Conservation (phyloP, 768 basidiomycete genomes). For the Leccinum uliginosum region DNA sequence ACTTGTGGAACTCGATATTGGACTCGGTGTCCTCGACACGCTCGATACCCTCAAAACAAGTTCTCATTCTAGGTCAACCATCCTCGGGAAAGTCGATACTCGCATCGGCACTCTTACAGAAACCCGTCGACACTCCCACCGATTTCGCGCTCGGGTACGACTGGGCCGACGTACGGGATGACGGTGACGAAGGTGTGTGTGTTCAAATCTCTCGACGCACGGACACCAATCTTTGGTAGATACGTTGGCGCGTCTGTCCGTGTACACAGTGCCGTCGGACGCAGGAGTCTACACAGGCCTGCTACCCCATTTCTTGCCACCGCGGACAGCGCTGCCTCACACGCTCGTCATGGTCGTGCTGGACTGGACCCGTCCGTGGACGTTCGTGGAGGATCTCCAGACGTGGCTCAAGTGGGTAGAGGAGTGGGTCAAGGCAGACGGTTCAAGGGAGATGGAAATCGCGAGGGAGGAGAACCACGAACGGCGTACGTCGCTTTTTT, state of each 20-base stretch:
- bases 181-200: slow-evolving; percentile 89
- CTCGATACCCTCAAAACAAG: slow-evolving; percentile 81
- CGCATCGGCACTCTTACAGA: slow-evolving; percentile 67
- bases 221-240: slow-evolving; percentile 42
- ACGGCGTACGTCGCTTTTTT: slow-evolving; percentile 52
- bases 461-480: slow-evolving; percentile 78
- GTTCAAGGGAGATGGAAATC: slow-evolving; percentile 66
- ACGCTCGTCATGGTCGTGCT: slow-evolving; percentile 80
- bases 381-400: slow-evolving; percentile 80
- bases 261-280: slow-evolving; percentile 86
- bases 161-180: slow-evolving; percentile 86
- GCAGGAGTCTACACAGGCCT: slow-evolving; percentile 66
- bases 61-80: slow-evolving; percentile 79
- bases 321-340: slow-evolving; percentile 60
- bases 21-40: slow-evolving; percentile 80
- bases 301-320: slow-evolving; percentile 75
- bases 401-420: slow-evolving; percentile 88
- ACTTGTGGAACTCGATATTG: slow-evolving; percentile 91
- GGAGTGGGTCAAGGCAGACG: slow-evolving; percentile 67
- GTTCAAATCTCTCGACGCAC: slow-evolving; percentile 19
- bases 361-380: slow-evolving; percentile 95
- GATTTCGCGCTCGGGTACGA: slow-evolving; percentile 92
- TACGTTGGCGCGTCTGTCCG: slow-evolving; percentile 81
- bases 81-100: slow-evolving; percentile 76
- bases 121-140: slow-evolving; percentile 41